phyloP scores from a whole-genome alignment of 179 eudicot genomes.

The Spergularia azorica region DNA sequence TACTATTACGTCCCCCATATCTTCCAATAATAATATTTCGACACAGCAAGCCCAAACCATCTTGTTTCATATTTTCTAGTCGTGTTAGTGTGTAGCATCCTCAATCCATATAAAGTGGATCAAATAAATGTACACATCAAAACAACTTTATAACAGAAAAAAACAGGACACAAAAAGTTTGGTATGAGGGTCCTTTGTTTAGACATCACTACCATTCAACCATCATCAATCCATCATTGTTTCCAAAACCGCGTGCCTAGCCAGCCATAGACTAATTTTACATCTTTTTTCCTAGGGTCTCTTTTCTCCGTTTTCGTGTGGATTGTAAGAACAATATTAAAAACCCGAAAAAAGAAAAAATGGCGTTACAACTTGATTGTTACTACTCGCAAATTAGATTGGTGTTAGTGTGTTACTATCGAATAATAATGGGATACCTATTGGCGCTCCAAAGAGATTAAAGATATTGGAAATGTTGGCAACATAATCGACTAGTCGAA shows the following conservation, averaged over 20 bases:
- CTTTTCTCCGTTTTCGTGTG: neutral
- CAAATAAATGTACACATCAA: neutral
- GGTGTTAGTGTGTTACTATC: too few relatives aligned
- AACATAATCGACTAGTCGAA: too few relatives aligned
- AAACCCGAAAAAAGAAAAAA: too few relatives aligned
- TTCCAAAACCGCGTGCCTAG: conserved; percentile 21
- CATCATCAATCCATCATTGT: conserved; percentile 16
- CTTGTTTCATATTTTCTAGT: neutral
- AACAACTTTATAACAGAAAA: neutral
- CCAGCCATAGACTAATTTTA: neutral
- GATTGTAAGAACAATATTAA: too few relatives aligned
- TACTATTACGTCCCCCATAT: neutral
- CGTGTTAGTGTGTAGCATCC: neutral
- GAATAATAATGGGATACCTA: too few relatives aligned
- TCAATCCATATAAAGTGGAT: too few relatives aligned
- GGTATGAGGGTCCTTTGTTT: conserved; percentile 24
- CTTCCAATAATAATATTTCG: neutral
- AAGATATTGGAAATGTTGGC: too few relatives aligned
- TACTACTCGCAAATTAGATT: too few relatives aligned
- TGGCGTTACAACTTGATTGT: too few relatives aligned
- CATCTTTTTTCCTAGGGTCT: conserved; percentile 9
- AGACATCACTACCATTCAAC: conserved; percentile 4
- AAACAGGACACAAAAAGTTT: conserved; percentile 8
- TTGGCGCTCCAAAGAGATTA: too few relatives aligned
- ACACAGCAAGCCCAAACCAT: neutral